Percentiles rank a stretch among this genome's conserved stretches.
phyloP scores from a whole-genome alignment of 2,329 filamentous ascomycete species.

The Lachnellula hyalina region DNA sequence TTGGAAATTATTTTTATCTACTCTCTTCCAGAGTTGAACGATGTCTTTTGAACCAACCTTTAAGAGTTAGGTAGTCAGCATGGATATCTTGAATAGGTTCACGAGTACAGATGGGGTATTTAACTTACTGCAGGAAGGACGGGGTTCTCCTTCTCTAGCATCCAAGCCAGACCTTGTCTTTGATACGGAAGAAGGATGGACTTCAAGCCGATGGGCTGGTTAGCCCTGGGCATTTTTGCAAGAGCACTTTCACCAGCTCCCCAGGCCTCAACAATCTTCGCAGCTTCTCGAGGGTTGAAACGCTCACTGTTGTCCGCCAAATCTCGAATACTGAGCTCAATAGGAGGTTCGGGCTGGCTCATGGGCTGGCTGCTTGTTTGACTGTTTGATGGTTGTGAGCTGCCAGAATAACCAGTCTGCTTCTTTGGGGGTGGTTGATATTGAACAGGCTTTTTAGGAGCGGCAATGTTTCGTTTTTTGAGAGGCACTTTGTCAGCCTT shows the following conservation, averaged over 20 bases:
- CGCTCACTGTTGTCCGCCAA: constrained; percentile 61
- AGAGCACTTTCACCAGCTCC: constrained; percentile 55
- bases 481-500: constrained; percentile 58
- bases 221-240: constrained; percentile 64
- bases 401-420: constrained; percentile 21
- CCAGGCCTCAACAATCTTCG: constrained; percentile 60
- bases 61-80: background rate
- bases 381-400: constrained; percentile 15
- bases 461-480: constrained; percentile 27
- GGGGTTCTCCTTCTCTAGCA: constrained; percentile 70
- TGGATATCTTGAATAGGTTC: background rate
- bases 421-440: constrained; percentile 36
- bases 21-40: constrained; percentile 72
- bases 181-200: constrained; percentile 76
- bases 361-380: constrained; percentile 3
- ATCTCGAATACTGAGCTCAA: constrained; percentile 37
- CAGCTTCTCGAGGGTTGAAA: constrained; percentile 61
- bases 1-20: constrained; percentile 41
- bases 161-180: constrained; percentile 72
- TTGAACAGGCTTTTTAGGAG: constrained; percentile 46
- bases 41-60: constrained; percentile 48
- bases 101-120: background rate
- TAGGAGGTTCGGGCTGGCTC: constrained; percentile 7
- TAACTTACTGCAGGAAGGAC: constrained; percentile 46
- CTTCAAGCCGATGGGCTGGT: constrained; percentile 59